phyloP scores from a whole-genome alignment of 257 asterid species.

The Solanum stenotomum region DNA sequence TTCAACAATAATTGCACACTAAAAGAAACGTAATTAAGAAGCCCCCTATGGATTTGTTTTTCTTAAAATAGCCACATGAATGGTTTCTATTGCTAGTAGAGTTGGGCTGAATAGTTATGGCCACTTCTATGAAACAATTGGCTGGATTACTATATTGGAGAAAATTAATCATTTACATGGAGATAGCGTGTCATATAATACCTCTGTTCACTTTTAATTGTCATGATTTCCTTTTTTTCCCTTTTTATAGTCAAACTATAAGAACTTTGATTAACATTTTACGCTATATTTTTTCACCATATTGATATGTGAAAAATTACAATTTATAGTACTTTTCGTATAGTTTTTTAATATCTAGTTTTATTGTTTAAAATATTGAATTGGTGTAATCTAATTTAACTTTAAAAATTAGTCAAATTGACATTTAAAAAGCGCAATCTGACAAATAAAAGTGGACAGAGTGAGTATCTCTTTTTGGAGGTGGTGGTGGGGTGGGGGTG shows the following conservation, averaged over 20 bases:
- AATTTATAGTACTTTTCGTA: too few relatives aligned
- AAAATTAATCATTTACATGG: neutral
- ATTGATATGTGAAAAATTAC: too few relatives aligned
- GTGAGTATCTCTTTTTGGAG: neutral
- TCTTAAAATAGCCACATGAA: neutral
- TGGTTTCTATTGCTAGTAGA: neutral
- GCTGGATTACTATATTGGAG: neutral
- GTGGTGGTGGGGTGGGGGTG: neutral
- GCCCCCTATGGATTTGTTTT: neutral
- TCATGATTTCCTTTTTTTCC: too few relatives aligned
- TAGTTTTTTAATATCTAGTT: too few relatives aligned
- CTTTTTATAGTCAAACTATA: too few relatives aligned
- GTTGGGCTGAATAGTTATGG: neutral
- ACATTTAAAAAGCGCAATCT: rapidly evolving
- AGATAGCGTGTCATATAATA: neutral
- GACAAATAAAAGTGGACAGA: too few relatives aligned
- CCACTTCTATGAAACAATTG: neutral
- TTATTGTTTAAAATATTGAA: too few relatives aligned
- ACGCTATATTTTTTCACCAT: too few relatives aligned
- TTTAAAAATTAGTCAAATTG: too few relatives aligned
- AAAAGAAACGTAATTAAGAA: neutral
- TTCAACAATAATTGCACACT: neutral
- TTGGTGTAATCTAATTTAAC: too few relatives aligned
- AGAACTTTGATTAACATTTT: too few relatives aligned
- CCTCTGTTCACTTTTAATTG: too few relatives aligned